phyloP scores from a whole-genome alignment of 306 rosid genomes.

The Alnus glutinosa region DNA sequence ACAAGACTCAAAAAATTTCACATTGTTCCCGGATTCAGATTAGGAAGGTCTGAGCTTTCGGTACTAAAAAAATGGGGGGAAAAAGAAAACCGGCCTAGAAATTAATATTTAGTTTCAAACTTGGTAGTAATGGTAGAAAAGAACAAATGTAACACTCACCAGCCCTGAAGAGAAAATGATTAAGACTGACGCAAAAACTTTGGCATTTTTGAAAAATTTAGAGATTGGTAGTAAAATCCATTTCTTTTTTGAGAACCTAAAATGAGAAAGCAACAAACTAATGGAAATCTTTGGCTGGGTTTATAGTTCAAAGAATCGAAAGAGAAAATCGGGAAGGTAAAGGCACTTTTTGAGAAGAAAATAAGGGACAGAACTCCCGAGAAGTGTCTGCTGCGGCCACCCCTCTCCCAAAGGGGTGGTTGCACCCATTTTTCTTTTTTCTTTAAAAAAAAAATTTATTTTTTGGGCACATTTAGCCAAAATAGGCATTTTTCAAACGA shows the following conservation, averaged over 20 bases:
- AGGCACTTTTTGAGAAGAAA: conserved; percentile 9
- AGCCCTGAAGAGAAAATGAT: conserved; percentile 39
- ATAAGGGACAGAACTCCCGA: not conserved
- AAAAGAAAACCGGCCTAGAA: conserved; percentile 8
- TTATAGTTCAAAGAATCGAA: not conserved
- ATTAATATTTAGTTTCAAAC: conserved; percentile 15
- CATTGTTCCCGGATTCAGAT: conserved; percentile 35
- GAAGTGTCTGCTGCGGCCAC: not conserved
- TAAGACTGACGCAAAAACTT: conserved; percentile 9
- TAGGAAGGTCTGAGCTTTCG: conserved; percentile 26
- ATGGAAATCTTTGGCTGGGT: conserved; percentile 10
- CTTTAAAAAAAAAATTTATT: too few relatives aligned
- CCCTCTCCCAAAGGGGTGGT: too few relatives aligned
- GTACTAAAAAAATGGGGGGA: not conserved
- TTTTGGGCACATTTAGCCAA: too few relatives aligned
- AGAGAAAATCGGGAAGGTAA: conserved; percentile 17
- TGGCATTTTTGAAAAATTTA: conserved; percentile 31
- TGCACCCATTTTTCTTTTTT: too few relatives aligned
- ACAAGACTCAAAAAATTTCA: conserved; percentile 12
- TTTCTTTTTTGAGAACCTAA: conserved; percentile 1
- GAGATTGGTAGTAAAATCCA: conserved; percentile 8
- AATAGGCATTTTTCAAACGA: too few relatives aligned
- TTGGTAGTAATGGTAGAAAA: conserved; percentile 25
- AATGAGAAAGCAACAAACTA: conserved; percentile 19
- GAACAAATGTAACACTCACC: conserved; percentile 37